Base-by-base conservation (phyloP, 352 stramenopile species). In the Phytophthora sojae region DNA sequence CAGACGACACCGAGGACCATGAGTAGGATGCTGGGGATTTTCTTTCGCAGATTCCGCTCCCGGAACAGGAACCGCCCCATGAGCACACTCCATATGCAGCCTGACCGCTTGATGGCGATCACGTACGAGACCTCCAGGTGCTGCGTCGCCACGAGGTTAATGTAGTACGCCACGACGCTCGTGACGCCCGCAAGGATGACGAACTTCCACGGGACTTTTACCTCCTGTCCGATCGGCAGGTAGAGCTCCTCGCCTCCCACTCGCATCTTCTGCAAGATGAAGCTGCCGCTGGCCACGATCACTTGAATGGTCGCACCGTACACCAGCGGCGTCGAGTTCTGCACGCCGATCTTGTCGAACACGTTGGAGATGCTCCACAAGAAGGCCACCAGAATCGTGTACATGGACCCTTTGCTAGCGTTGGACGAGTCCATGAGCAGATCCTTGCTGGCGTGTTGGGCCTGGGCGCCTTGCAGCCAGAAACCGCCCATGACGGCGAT, bases 281-380 rank as follows among this genome's bases (percentile, higher is more conserved):
- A 91, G 77, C 83, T 89, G 9, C 83, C 84, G 9, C 72, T 47
- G 0, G 85, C 81, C 17, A 94, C 83, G 30, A 94, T 86, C 25
- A 92, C 68, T 55, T 94, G 87, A 51, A 94, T 92, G 6, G 82
- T 78, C 21, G 87, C 82, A 23, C 87, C 87, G 53, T 89, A 94
- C 15, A 94, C 73, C 9, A 94, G 63, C 26, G 87, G 85, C 6
- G 87, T 83, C n/a, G 87, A 82, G 64, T 94, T 93, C 59, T 93
- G 81, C 37, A 94, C 87, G 32, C 87, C 87, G 57, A 94, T 94
- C 69, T 94, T 94, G 75, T 94, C 87, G 35, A 94, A 94, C 25
- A 83, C 85, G 54, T 91, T 94, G 12, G 87, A 93, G 45, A 94
- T 90, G 54, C 87, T 94, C 87, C 87, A 94, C 2, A 94, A 63